Evolutionary conservation across 768 basidiomycete species (phyloP), one percentile per base, ranked within the genome.

Genomic region (Termitomyces sp.): DNA sequence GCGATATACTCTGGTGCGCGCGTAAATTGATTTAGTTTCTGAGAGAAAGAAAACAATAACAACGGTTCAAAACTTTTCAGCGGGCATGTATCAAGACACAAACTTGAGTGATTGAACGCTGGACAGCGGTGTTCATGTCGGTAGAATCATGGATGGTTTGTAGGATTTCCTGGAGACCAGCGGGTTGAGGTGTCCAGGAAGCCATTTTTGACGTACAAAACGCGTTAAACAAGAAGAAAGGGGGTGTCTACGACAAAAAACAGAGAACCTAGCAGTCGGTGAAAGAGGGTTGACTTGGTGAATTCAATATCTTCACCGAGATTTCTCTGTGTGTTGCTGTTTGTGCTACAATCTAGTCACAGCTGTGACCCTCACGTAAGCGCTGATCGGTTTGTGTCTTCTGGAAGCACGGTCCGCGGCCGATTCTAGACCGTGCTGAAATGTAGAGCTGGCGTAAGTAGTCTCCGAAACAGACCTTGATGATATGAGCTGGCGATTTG

Each of bases 1-100:
- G 89, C 95, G 59, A 94, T 88, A 72, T 97, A 98, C 72, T 97
- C 94, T 46, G 95, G 91, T 62, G 88, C 87, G 67, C 87, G 86
- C 69, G 91, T 88, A 73, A 92, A 94, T 61, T 78, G 82, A 72
- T 91, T 93, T 62, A 95, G 81, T 89, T 92, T 93, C 91, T 94
- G 65, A 6, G 48, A 52, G 51, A 40, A 36, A 48, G n/a, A 55
- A 46, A 60, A 58, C 52, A 53, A 44, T 37, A 51, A 65, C 59
- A 47, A 50, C 50, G 60, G 54, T 71, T 63, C 66, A 59, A 62
- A 58, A 42, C 52, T 36, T 57, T 62, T 62, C 64, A 57, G 60
- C 60, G 40, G 57, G 26, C 53, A 58, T 63, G 62, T 62, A 62
- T 63, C 2, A 27, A 60, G 43, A 47, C 51, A 64, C 78, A 66